Percentiles rank a stretch among this genome's conserved stretches.
Conservation (phyloP, 805 yeast species). For the Yamadazyma paraphyllophila region DNA sequence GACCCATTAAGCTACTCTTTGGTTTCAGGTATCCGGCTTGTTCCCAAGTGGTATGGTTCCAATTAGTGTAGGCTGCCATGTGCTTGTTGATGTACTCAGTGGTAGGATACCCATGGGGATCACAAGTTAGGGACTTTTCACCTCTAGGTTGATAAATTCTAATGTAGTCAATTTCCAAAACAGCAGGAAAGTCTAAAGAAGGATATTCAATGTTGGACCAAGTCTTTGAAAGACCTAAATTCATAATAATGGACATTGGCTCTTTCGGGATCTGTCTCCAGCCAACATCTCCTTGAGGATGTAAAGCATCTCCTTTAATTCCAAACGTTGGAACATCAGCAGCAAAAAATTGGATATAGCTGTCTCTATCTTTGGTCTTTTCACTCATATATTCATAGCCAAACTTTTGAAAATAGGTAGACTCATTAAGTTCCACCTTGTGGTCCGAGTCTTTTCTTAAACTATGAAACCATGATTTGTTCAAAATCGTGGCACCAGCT, state of each 20-base stretch:
- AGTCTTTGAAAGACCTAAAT: constrained; percentile 37
- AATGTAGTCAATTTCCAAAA: constrained; percentile 37
- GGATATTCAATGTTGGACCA: constrained; percentile 42
- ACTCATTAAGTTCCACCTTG: constrained; percentile 3
- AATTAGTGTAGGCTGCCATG: constrained; percentile 30
- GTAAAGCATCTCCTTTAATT: constrained; percentile 32
- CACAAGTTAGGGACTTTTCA: constrained; percentile 31
- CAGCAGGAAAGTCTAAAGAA: constrained; percentile 33
- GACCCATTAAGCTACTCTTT: constrained; percentile 53
- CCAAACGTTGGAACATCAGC: constrained; percentile 27
- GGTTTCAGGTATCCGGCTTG: constrained; percentile 53
- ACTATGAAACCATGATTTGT: constrained; percentile 35
- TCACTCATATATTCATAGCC: constrained; percentile 35
- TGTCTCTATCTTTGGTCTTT: constrained; percentile 17
- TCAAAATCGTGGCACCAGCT: constrained; percentile 34
- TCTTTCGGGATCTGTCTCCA: constrained; percentile 36
- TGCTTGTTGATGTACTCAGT: constrained; percentile 33
- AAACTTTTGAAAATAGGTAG: constrained; percentile 29
- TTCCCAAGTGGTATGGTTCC: constrained; percentile 37
- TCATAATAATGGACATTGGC: constrained; percentile 39
- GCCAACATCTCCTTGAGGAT: constrained; percentile 37
- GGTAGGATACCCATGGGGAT: constrained; percentile 38
- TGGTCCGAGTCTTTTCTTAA: constrained; percentile 11
- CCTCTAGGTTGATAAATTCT: constrained; percentile 40
- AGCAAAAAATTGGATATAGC: constrained; percentile 34